These are phyloP conservation scores for Tremellales sp. DNA, from an alignment of 1,284 basidiomycete species.

Conservation along the genomic window DNA sequence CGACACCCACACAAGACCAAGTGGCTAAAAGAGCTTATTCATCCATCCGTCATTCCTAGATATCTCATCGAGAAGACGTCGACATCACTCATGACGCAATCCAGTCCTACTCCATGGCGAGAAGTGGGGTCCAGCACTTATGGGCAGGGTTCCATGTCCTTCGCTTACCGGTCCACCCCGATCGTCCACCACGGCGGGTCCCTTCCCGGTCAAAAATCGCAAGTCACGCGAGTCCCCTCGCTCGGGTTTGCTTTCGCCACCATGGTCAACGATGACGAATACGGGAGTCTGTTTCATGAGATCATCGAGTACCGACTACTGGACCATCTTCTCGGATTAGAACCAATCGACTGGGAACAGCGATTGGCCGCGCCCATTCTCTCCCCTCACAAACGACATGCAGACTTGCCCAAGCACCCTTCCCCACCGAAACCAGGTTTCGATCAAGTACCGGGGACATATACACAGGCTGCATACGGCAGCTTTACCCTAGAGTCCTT, in stretches of 20 bases:
- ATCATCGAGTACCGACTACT: conserved; percentile 17
- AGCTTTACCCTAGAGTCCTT: conserved; percentile 8
- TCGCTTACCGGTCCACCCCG: conserved; percentile 24
- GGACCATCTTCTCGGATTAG: conserved; percentile 22
- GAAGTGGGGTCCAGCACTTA: conserved; percentile 18
- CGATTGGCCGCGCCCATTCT: conserved; percentile 9
- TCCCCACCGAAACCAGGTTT: background rate
- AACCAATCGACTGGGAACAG: conserved; percentile 23
- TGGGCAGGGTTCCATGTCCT: conserved; percentile 22
- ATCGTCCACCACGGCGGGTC: conserved; percentile 24
- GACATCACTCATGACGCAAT: conserved; percentile 6
- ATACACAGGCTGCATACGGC: conserved; percentile 22
- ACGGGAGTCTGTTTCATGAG: conserved; percentile 14
- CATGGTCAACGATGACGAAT: conserved; percentile 27
- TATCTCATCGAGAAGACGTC: conserved; percentile 14
- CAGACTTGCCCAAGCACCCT: conserved; percentile 2
- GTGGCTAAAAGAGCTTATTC: conserved; percentile 34
- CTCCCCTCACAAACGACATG: too few species aligned
- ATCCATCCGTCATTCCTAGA: conserved; percentile 21
- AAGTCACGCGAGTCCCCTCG: conserved; percentile 17
- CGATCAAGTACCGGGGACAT: too few species aligned
- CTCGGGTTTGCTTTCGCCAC: conserved; percentile 20
- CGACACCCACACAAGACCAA: conserved; percentile 6
- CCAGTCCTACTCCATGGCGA: conserved; percentile 7
- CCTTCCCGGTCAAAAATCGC: conserved; percentile 25